phyloP scores from a whole-genome alignment of 2,329 filamentous ascomycete species.

The Dendryphion nanum region DNA sequence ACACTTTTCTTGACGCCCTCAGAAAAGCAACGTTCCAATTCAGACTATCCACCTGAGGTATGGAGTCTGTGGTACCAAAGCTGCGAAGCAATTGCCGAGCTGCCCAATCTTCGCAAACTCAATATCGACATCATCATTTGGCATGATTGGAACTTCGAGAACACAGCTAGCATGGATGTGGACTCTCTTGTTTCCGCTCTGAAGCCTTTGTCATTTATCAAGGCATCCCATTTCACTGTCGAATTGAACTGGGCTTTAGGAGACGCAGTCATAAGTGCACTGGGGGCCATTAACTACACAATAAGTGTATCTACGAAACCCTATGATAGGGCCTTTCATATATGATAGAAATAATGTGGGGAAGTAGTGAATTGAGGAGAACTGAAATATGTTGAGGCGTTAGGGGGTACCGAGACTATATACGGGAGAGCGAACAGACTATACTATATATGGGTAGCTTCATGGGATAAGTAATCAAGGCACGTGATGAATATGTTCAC shows the following conservation, averaged over 20 bases:
- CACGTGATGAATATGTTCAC: too few species aligned
- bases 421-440: too few species aligned
- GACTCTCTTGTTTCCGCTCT: constrained; percentile 6
- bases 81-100: constrained; percentile 3
- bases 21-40: background rate
- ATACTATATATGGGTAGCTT: too few species aligned
- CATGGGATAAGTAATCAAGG: too few species aligned
- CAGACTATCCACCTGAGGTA: background rate
- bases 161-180: background rate
- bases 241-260: constrained; percentile 7
- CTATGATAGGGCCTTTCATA: too few species aligned
- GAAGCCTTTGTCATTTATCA: constrained; percentile 3
- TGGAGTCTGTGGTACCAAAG: constrained; percentile 3
- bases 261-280: background rate
- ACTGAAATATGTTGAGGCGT: too few species aligned
- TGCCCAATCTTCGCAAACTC: constrained; percentile 5
- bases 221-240: constrained; percentile 4
- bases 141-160: background rate
- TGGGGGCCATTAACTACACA: too few species aligned
- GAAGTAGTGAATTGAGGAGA: too few species aligned
- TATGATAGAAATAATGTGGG: too few species aligned
- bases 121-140: constrained; percentile 10
- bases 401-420: too few species aligned
- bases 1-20: constrained; percentile 8
- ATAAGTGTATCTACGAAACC: too few species aligned